These are phyloP conservation scores for Kazachstania sp. DNA, from an alignment of 1,139 yeast genomes.

Conservation along the genomic window DNA sequence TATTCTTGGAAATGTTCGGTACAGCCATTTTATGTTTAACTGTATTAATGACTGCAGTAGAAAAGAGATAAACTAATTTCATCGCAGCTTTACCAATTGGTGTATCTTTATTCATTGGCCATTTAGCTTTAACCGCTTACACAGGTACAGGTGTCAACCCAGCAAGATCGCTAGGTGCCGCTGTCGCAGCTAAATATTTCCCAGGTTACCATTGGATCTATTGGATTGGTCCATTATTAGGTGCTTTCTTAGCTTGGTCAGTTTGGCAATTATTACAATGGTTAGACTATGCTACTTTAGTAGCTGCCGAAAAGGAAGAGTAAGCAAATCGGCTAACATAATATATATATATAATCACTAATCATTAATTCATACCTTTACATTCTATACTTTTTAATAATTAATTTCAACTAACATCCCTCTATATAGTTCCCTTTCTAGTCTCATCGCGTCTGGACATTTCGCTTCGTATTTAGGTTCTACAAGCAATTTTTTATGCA, in stretches of 20 bases:
- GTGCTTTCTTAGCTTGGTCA: slow-evolving; percentile 56
- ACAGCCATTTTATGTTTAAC: slow-evolving; percentile 66
- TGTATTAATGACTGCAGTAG: slow-evolving; percentile 78
- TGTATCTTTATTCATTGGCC: slow-evolving; percentile 71
- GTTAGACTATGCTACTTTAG: slow-evolving; percentile 49
- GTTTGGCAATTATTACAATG: slow-evolving; percentile 61
- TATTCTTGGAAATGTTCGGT: slow-evolving; percentile 77
- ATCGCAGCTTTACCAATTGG: slow-evolving; percentile 85
- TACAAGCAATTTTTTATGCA: no score
- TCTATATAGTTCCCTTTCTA: no score
- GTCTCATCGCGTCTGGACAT: no score
- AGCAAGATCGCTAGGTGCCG: slow-evolving; percentile 83
- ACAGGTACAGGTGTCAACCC: slow-evolving; percentile 94
- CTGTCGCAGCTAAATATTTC: slow-evolving; percentile 62
- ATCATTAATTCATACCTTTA: background rate
- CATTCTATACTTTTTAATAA: background rate
- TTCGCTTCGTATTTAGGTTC: no score
- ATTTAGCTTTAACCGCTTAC: slow-evolving; percentile 71
- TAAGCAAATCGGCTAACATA: no score
- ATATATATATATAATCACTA: no score
- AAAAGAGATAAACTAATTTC: slow-evolving; percentile 65
- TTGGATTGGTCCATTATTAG: slow-evolving; percentile 81
- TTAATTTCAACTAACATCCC: no score
- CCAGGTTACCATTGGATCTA: slow-evolving; percentile 86
- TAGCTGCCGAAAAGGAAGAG: slow-evolving; percentile 14